A percentile compares a stretch with the other conserved stretches of the same genome.
phyloP scores from a whole-genome alignment of 495 filamentous ascomycete genomes.

The Hypoxylon perforatum region DNA sequence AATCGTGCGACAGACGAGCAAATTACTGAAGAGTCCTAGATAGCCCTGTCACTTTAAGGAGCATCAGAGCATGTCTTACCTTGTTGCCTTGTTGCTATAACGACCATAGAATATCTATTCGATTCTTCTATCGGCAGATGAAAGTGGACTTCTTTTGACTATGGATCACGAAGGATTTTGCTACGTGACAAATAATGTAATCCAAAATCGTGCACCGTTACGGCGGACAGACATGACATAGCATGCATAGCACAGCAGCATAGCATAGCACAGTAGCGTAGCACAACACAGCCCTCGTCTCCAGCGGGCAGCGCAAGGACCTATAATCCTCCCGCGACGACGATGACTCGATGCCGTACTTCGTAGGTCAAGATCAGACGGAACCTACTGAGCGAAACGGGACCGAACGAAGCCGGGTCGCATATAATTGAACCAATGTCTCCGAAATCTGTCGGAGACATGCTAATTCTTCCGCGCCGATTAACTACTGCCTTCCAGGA shows the following conservation, averaged over 20 bases:
- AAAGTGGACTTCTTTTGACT: slow-evolving; percentile 3
- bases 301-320: slow-evolving; percentile 18
- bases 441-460: slow-evolving; percentile 11
- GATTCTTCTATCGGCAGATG: slow-evolving; percentile 10
- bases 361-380: slow-evolving; percentile 30
- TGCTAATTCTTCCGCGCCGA: slow-evolving; percentile 14
- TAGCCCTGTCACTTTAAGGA: neutral
- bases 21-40: neutral
- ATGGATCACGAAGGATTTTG: neutral
- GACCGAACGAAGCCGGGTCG: slow-evolving; percentile 16
- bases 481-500: neutral
- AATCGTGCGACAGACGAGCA: slow-evolving; percentile 1
- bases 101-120: slow-evolving; percentile 6
- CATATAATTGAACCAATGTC: neutral
- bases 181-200: too few species aligned
- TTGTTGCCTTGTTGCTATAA: slow-evolving; percentile 20
- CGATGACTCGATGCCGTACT: slow-evolving; percentile 17
- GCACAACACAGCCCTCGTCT: slow-evolving; percentile 13
- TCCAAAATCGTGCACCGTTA: too few species aligned
- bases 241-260: neutral
- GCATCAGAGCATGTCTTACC: neutral
- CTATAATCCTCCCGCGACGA: slow-evolving; percentile 23
- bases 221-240: too few species aligned
- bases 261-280: too few species aligned
- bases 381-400: slow-evolving; percentile 13